These are phyloP conservation scores for Fusarium irregulare DNA, from an alignment of 2,329 filamentous ascomycete genomes.

Conservation along the genomic window DNA sequence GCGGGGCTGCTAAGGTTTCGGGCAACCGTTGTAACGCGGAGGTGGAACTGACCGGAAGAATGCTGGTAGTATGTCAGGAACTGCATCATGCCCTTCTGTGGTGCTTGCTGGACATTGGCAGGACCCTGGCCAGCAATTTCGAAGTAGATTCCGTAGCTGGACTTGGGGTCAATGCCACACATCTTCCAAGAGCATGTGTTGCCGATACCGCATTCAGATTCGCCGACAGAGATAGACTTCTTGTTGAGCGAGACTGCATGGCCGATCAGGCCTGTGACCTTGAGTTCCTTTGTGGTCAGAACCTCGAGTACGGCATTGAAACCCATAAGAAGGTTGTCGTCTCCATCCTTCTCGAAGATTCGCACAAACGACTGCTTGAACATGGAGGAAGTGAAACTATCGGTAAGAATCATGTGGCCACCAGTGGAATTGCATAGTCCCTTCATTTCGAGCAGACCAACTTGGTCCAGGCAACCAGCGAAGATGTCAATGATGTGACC, in stretches of 20 bases:
- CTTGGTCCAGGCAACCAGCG: constrained; percentile 95
- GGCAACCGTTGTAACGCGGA: constrained; percentile 93
- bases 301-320: constrained; percentile 98
- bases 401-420: constrained; percentile 97
- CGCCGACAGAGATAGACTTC: constrained; percentile 95
- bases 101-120: constrained; percentile 84
- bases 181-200: constrained; percentile 99
- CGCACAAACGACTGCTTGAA: constrained; percentile 99
- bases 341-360: constrained; percentile 95
- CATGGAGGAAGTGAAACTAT: constrained; percentile 98
- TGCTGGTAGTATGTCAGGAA: constrained; percentile 99
- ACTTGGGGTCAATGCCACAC: constrained; percentile 94
- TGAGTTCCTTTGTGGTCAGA: constrained; percentile 95
- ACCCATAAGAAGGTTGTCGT: constrained; percentile 96
- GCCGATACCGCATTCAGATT: constrained; percentile 97
- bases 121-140: constrained; percentile 96
- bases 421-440: constrained; percentile 95
- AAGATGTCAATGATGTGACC: constrained; percentile 98
- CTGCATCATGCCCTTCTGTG: constrained; percentile 95
- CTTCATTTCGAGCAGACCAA: constrained; percentile 98
- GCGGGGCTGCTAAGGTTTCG: constrained; percentile 92
- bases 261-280: constrained; percentile 96
- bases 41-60: constrained; percentile 93
- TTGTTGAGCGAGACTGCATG: constrained; percentile 98
- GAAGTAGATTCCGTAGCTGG: constrained; percentile 97